Conservation (phyloP, 208 protist species). For the Plasmodiophora brassicae region DNA sequence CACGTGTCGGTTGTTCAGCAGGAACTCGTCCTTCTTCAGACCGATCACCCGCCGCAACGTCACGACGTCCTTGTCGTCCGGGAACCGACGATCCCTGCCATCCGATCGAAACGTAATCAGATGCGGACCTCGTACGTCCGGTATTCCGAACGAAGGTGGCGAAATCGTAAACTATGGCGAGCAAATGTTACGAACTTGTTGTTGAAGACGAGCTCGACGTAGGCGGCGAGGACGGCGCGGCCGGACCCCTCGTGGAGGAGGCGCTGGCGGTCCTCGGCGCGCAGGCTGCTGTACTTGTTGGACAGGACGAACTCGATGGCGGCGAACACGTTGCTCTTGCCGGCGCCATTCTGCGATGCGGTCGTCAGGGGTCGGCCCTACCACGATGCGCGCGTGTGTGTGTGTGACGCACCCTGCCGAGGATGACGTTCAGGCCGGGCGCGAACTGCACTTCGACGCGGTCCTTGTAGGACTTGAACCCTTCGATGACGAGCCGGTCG, state of each 20-base stretch:
- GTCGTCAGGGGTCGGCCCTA: neutral
- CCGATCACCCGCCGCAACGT: slow-evolving; percentile 88
- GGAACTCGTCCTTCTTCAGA: slow-evolving; percentile 97
- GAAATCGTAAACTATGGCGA: neutral
- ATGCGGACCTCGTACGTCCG: slow-evolving; percentile 13
- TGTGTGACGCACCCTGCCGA: neutral
- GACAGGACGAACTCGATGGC: slow-evolving; percentile 91
- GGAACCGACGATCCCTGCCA: slow-evolving; percentile 25
- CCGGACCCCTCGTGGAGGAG: slow-evolving; percentile 85
- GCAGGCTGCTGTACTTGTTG: slow-evolving; percentile 76
- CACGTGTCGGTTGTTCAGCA: slow-evolving; percentile 88
- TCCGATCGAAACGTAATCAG: neutral
- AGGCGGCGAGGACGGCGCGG: slow-evolving; percentile 77
- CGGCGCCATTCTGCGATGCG: slow-evolving; percentile 27
- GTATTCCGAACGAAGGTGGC: neutral
- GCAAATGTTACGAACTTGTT: slow-evolving; percentile 91
- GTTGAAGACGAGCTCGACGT: slow-evolving; percentile 96
- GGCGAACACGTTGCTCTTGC: slow-evolving; percentile 36
- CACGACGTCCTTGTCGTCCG: slow-evolving; percentile 79
- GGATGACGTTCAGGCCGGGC: neutral
- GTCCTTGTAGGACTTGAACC: slow-evolving; percentile 56
- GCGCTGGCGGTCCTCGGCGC: slow-evolving; percentile 78
- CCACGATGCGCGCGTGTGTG: neutral
- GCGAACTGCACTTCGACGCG: slow-evolving; percentile 35
- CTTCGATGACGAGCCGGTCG: slow-evolving; percentile 45